phyloP scores from a whole-genome alignment of 345 rosid species.

The Eucalyptus regnans region DNA sequence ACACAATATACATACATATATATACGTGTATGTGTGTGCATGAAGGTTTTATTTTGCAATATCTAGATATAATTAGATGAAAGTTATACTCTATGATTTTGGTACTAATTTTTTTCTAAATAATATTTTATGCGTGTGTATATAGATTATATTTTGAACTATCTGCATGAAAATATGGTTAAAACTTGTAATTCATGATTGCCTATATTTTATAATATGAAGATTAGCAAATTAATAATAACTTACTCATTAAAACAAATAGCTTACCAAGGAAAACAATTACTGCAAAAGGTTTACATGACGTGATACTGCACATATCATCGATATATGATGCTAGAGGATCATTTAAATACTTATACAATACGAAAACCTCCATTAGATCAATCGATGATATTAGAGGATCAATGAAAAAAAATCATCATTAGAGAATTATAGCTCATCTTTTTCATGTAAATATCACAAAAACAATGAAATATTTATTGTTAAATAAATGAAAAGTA shows the following conservation, averaged over 20 bases:
- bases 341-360: background rate
- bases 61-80: background rate
- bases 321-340: background rate
- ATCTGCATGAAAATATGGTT: background rate
- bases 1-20: too few relatives aligned
- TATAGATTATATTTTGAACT: background rate
- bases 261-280: background rate
- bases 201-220: background rate
- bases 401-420: background rate
- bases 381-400: background rate
- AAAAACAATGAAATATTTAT: background rate
- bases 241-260: background rate
- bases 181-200: background rate
- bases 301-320: background rate
- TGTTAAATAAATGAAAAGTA: background rate
- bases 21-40: accelerated
- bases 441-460: background rate
- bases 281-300: background rate
- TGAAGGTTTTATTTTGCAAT: too few relatives aligned
- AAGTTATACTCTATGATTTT: background rate
- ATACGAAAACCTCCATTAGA: background rate
- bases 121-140: background rate
- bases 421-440: background rate
- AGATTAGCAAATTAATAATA: background rate
- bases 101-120: background rate